phyloP scores from a whole-genome alignment of 148 eudicot genomes.

The Mesembryanthemum crystallinum region DNA sequence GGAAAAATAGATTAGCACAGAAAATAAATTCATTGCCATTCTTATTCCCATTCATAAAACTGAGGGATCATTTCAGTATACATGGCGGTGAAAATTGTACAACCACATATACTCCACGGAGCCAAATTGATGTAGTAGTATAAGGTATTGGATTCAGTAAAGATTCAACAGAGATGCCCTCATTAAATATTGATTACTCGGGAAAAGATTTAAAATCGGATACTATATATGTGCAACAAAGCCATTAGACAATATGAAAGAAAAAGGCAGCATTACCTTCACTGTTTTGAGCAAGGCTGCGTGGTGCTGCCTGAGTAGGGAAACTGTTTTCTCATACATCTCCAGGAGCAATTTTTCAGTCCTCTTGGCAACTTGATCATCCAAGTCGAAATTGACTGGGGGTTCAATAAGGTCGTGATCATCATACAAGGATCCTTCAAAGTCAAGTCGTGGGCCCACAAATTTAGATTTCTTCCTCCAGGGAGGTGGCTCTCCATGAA shows the following conservation, averaged over 20 bases:
- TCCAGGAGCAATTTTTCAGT: conserved; percentile 66
- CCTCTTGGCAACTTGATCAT: conserved; percentile 64
- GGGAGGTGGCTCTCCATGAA: conserved; percentile 86
- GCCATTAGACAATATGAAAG: not conserved
- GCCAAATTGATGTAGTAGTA: not conserved
- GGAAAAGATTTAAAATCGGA: not conserved
- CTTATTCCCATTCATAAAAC: too few species aligned
- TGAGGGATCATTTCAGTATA: not conserved
- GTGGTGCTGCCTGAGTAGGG: conserved; percentile 58
- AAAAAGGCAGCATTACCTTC: conserved; percentile 47
- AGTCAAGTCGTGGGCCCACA: conserved; percentile 85
- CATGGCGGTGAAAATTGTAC: not conserved
- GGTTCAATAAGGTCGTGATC: conserved; percentile 61
- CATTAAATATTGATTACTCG: not conserved
- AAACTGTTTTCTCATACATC: conserved; percentile 62
- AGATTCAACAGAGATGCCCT: not conserved
- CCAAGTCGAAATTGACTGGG: conserved; percentile 67
- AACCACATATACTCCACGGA: not conserved
- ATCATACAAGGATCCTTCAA: conserved; percentile 79
- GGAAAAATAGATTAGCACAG: not conserved
- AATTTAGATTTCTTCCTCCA: conserved; percentile 64
- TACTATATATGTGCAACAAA: not conserved
- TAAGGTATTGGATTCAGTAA: not conserved
- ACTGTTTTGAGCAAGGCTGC: conserved; percentile 83
- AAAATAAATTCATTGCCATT: not conserved